Evolutionary conservation across 768 basidiomycete species (phyloP).

Genomic region (Leucosporidium yakuticum): DNA sequence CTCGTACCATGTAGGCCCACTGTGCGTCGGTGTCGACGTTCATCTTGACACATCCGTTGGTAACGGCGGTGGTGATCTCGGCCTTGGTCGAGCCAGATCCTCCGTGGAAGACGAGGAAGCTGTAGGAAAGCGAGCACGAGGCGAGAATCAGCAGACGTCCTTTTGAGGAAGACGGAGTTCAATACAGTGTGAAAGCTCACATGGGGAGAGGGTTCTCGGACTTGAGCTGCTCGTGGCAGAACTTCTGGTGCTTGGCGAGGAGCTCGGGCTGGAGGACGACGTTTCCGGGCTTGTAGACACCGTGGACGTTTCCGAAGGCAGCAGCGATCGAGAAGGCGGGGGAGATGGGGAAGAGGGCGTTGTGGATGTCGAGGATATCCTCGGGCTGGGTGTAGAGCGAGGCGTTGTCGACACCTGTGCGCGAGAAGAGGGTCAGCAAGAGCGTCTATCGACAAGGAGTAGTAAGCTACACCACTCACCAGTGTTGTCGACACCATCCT

Average conservation of each 20-base stretch:
- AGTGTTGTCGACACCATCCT: slow-evolving; percentile 98
- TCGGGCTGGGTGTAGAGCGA: slow-evolving; percentile 95
- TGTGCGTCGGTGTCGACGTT: slow-evolving; percentile 78
- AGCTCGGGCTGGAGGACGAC: slow-evolving; percentile 87
- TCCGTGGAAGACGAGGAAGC: slow-evolving; percentile 98
- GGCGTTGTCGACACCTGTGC: slow-evolving; percentile 74
- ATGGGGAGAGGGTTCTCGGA: slow-evolving; percentile 66
- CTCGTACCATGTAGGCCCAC: slow-evolving; percentile 77
- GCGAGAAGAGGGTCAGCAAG: neutral
- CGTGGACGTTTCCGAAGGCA: slow-evolving; percentile 97
- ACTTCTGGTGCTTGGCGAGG: slow-evolving; percentile 81
- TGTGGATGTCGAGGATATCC: slow-evolving; percentile 87
- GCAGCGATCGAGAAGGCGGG: slow-evolving; percentile 97
- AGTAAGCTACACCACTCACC: neutral
- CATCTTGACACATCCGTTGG: slow-evolving; percentile 96
- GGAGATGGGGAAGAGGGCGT: slow-evolving; percentile 70
- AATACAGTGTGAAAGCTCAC: slow-evolving; percentile 47
- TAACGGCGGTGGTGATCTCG: slow-evolving; percentile 87
- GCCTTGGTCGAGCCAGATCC: slow-evolving; percentile 95
- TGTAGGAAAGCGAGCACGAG: slow-evolving; percentile 4
- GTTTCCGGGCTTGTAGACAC: slow-evolving; percentile 99
- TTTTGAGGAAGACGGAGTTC: neutral
- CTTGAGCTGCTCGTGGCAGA: slow-evolving; percentile 61
- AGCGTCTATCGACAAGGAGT: neutral
- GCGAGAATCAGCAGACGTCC: neutral